Conservation (phyloP, 225 moss, liverwort and hornwort species). For the Straminergon stramineum region DNA sequence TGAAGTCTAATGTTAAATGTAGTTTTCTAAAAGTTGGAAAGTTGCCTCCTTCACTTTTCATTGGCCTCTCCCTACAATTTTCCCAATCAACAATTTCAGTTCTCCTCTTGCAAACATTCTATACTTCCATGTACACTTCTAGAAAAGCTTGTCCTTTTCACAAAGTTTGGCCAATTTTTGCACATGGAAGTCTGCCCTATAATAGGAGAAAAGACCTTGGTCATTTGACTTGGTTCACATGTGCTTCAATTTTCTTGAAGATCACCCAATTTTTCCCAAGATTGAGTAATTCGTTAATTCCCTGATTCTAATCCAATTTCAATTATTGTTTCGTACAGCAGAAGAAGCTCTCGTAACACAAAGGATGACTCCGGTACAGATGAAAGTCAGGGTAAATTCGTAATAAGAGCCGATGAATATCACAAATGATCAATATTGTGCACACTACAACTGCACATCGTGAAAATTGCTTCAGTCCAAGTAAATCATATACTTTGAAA, state of each 20-base stretch:
- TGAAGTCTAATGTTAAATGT: neutral
- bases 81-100: neutral
- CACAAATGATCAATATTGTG: neutral
- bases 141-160: neutral
- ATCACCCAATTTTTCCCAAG: neutral
- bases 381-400: neutral
- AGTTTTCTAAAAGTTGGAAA: fast-evolving
- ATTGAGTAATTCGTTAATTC: neutral
- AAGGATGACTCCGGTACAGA: neutral
- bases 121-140: neutral
- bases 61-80: neutral
- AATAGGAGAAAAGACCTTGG: neutral
- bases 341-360: neutral
- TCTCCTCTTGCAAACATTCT: neutral
- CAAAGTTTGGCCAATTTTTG: neutral
- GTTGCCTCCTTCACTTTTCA: neutral
- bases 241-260: neutral
- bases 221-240: neutral
- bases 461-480: neutral
- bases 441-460: no score
- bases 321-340: neutral
- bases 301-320: neutral
- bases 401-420: neutral
- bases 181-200: neutral
- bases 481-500: neutral